Conservation (phyloP, 1,139 yeast genomes). For the Blastobotrys niveus region DNA sequence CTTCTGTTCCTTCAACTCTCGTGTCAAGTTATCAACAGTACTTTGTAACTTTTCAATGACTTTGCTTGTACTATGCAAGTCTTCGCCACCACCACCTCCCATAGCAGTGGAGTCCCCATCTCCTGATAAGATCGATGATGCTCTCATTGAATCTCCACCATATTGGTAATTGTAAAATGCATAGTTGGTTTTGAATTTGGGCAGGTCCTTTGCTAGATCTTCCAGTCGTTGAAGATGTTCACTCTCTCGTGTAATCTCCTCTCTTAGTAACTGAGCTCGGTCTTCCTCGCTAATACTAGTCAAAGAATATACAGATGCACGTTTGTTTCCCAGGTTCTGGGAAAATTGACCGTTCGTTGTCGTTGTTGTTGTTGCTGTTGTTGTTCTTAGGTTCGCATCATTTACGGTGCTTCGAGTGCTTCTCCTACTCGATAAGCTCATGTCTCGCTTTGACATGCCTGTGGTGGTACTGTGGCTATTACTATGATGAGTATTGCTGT, state of each 20-base stretch:
- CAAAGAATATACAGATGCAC: conserved; percentile 10
- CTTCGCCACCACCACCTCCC: conserved; percentile 14
- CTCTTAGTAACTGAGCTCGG: conserved; percentile 22
- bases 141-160: conserved; percentile 2
- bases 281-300: conserved; percentile 19
- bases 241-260: conserved; percentile 25
- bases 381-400: neutral
- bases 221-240: conserved; percentile 23
- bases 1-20: conserved; percentile 26
- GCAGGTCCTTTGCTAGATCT: conserved; percentile 21
- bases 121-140: no score
- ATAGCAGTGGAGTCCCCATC: neutral
- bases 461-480: neutral
- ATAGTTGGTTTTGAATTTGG: conserved; percentile 8
- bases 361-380: neutral
- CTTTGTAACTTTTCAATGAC: conserved; percentile 28
- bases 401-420: neutral
- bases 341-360: no score
- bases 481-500: neutral
- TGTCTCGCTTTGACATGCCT: no score
- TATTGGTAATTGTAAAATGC: conserved; percentile 9
- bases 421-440: neutral
- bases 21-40: conserved; percentile 24
- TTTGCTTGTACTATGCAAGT: conserved; percentile 20
- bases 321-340: no score